Evolutionary conservation across 1,139 yeast species (phyloP).

Genomic region (Sugiyamaella xylanicola): DNA sequence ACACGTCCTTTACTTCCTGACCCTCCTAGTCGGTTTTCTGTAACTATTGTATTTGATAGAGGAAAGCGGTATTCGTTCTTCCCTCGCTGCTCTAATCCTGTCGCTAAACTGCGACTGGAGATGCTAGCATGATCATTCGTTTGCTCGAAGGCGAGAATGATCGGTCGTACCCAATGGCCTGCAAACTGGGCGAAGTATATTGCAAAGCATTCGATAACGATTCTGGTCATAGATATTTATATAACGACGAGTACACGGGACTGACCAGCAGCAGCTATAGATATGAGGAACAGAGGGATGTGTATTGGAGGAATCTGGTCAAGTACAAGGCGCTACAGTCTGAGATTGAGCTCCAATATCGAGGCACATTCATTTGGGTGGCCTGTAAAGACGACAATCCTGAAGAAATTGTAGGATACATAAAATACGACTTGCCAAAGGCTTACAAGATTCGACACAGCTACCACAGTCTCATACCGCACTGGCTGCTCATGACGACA

Average conservation of each 20-base stretch:
- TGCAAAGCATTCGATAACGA: constrained; percentile 15
- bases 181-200: constrained; percentile 15
- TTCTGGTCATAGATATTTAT: constrained; percentile 19
- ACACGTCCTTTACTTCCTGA: no score
- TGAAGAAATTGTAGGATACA: constrained; percentile 24
- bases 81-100: no score
- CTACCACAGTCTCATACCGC: neutral
- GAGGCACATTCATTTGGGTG: constrained; percentile 6
- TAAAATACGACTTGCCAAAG: constrained; percentile 17
- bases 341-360: neutral
- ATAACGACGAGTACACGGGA: constrained; percentile 11
- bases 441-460: neutral
- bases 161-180: neutral
- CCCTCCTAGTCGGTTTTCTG: no score
- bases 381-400: neutral
- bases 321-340: constrained; percentile 6
- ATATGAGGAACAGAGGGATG: neutral
- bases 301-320: constrained; percentile 4
- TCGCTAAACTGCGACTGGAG: no score
- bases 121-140: neutral
- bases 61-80: no score
- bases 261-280: neutral
- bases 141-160: neutral
- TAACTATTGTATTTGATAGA: no score
- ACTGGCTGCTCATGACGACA: neutral